phyloP scores from a whole-genome alignment of 805 yeast species.

The Vanderwaltozyma verrucispora region DNA sequence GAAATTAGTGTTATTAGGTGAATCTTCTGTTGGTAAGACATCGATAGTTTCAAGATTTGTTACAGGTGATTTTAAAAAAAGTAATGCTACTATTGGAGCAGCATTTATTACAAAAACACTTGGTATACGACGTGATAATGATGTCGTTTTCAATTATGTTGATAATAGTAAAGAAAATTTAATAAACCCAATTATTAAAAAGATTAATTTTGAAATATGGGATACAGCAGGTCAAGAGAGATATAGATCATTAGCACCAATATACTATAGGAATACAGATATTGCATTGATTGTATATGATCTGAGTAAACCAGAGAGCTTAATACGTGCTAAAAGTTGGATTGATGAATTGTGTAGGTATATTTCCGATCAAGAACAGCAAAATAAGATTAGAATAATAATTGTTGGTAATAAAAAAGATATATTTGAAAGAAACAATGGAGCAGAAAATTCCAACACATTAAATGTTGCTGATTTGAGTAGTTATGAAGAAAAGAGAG shows the following conservation, averaged over 20 bases:
- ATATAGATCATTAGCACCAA: slow-evolving; percentile 66
- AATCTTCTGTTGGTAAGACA: slow-evolving; percentile 61
- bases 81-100: slow-evolving; percentile 79
- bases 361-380: slow-evolving; percentile 28
- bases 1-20: slow-evolving; percentile 53
- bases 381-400: slow-evolving; percentile 49
- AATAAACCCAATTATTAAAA: no score
- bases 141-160: slow-evolving; percentile 1
- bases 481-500: slow-evolving; percentile 34
- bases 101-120: slow-evolving; percentile 68
- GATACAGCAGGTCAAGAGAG: slow-evolving; percentile 84
- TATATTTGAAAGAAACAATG: slow-evolving; percentile 33
- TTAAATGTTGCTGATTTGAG: slow-evolving; percentile 28
- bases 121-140: slow-evolving; percentile 33
- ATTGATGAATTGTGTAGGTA: slow-evolving; percentile 51
- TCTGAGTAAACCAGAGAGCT: slow-evolving; percentile 53
- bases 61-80: slow-evolving; percentile 61
- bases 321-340: slow-evolving; percentile 66
- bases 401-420: slow-evolving; percentile 74
- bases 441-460: slow-evolving; percentile 36
- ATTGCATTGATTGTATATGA: slow-evolving; percentile 75
- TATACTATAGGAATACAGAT: slow-evolving; percentile 75
- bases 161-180: slow-evolving; percentile 4
- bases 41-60: slow-evolving; percentile 62
- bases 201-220: slow-evolving; percentile 72